Evolutionary conservation across 2,329 filamentous ascomycete species (phyloP).

Genomic region (Pestalotiopsis sp.): DNA sequence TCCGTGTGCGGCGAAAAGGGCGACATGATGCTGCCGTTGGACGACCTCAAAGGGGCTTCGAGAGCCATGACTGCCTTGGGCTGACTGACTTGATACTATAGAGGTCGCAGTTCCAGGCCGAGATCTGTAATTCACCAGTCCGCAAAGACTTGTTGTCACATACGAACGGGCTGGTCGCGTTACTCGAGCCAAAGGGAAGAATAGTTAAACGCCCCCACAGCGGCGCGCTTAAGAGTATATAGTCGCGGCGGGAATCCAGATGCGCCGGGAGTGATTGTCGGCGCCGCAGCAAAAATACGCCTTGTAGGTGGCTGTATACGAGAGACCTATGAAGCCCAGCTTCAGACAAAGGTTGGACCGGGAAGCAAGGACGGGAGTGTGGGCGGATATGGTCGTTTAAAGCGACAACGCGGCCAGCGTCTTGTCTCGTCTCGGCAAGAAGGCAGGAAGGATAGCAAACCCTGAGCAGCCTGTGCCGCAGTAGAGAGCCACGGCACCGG

Average conservation of each 20-base stretch:
- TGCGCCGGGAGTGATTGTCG: background rate
- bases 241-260: background rate
- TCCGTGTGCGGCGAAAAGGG: constrained; percentile 56
- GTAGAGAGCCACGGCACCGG: constrained; percentile 5
- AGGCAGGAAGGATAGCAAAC: background rate
- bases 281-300: constrained; percentile 5
- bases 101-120: background rate
- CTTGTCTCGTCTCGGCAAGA: background rate
- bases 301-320: constrained; percentile 6
- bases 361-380: background rate
- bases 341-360: constrained; percentile 7
- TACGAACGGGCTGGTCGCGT: background rate
- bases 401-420: constrained; percentile 5
- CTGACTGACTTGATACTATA: background rate
- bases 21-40: constrained; percentile 59
- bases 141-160: background rate
- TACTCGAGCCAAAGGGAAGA: constrained; percentile 7
- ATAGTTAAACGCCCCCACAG: constrained; percentile 14
- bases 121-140: background rate
- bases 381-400: constrained; percentile 9
- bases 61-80: constrained; percentile 53
- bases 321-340: constrained; percentile 6
- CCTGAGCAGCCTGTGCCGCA: constrained; percentile 15
- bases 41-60: constrained; percentile 65
- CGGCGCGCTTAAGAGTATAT: constrained; percentile 15